phyloP scores from a whole-genome alignment of 768 basidiomycete genomes.

The Suillus weaverae region DNA sequence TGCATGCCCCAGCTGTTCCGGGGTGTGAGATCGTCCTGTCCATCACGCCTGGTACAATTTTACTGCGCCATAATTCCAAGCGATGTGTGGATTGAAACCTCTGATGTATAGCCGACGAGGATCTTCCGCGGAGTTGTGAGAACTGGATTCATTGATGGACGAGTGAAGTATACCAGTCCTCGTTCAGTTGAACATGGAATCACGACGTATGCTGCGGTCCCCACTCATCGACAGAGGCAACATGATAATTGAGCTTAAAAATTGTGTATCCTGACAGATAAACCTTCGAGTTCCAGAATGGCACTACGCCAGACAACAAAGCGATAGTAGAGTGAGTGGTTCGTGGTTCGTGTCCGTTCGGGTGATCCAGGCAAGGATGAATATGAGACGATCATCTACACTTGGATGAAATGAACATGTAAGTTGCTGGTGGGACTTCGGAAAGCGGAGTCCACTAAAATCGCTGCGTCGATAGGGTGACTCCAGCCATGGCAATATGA shows the following conservation, averaged over 20 bases:
- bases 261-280: background rate
- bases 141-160: constrained; percentile 23
- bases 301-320: constrained; percentile 50
- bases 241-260: too few species aligned
- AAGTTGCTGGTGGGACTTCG: background rate
- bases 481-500: constrained; percentile 38
- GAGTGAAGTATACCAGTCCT: constrained; percentile 57
- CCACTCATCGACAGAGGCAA: constrained; percentile 53
- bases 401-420: constrained; percentile 40
- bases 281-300: constrained; percentile 29
- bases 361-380: constrained; percentile 48
- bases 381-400: constrained; percentile 50
- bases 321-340: constrained; percentile 42
- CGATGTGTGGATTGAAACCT: constrained; percentile 37
- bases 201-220: constrained; percentile 52
- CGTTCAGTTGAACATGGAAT: constrained; percentile 50
- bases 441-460: constrained; percentile 55
- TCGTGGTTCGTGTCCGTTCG: constrained; percentile 35
- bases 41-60: constrained; percentile 19
- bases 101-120: constrained; percentile 30
- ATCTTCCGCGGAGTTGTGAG: background rate
- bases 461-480: constrained; percentile 42
- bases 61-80: constrained; percentile 12
- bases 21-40: constrained; percentile 36
- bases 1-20: constrained; percentile 45